These are phyloP conservation scores for Forsythia viridissima DNA, from an alignment of 257 asterid genomes.

Conservation along the genomic window DNA sequence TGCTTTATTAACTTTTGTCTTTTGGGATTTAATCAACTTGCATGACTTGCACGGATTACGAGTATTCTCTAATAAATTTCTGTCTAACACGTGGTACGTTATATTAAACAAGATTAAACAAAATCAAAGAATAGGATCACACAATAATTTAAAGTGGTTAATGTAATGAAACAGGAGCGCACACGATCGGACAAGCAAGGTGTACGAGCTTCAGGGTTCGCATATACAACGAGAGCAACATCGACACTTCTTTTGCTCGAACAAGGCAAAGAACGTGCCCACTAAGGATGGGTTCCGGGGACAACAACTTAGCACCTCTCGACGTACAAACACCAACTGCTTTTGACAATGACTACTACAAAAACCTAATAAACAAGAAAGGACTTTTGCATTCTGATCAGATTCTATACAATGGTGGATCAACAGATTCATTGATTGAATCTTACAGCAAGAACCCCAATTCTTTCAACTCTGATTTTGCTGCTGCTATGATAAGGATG, in stretches of 20 bases:
- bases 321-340: slow-evolving; percentile 28
- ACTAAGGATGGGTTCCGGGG: slow-evolving; percentile 26
- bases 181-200: slow-evolving; percentile 55
- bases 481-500: slow-evolving; percentile 51
- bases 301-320: slow-evolving; percentile 45
- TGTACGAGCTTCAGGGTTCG: slow-evolving; percentile 38
- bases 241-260: slow-evolving; percentile 37
- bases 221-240: slow-evolving; percentile 48
- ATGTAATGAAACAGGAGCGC: slow-evolving; percentile 38
- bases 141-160: no score
- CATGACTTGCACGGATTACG: background rate
- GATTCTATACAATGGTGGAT: slow-evolving; percentile 31
- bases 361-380: slow-evolving; percentile 24
- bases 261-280: slow-evolving; percentile 41
- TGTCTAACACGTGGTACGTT: background rate
- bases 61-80: background rate
- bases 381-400: slow-evolving; percentile 54
- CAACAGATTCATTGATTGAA: slow-evolving; percentile 32
- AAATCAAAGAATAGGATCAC: background rate
- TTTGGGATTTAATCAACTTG: no score
- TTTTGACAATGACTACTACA: slow-evolving; percentile 41
- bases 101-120: no score
- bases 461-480: slow-evolving; percentile 34
- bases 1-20: no score
- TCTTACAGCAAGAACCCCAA: slow-evolving; percentile 33